Evolutionary conservation across 345 rosid species (phyloP), one percentile per base, ranked within the genome.

Genomic region (sweet orange (Citrus sinensis)): DNA sequence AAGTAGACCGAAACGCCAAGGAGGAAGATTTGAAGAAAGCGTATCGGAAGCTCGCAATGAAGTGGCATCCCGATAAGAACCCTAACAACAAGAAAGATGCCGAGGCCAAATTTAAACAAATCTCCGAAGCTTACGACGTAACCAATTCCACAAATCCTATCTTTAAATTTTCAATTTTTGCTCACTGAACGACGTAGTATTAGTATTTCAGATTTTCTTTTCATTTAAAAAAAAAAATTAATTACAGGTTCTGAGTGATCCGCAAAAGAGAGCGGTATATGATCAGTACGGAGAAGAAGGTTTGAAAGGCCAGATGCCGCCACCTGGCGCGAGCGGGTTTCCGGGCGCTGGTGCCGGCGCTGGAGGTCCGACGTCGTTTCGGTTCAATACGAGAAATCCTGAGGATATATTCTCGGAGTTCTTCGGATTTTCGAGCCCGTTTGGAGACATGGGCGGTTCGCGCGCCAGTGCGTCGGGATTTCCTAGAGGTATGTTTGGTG

Each of bases 271-370:
- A 79, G 90, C 90, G 0, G 80, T 91, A n/a, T 93, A 93, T 66
- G 98, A 93, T 83, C 98, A 93, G 83, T 93, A 90, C 80, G 98
- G 98, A 24, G 98, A 93, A 78, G 98, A 93, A 81, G 98, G 98
- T 19, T 83, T 93, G 80, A 89, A 83, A 69, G 91, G 92, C 54
- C 96, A 93, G 82, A 91, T 78, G 64, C 98, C 94, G 11, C 94
- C 98, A 14, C 98, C 96, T 0, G 93, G 90, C 1, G 67, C 91
- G 4, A 85, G 88, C 29, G 92, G 94, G n/a, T 87, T 87, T 71
- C 58, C 89, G 0, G 80, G 82, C 67, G 91, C 82, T 1, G 62
- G 76, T 1, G 89, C 80, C 0, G 90, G 91, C 7, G 51, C 51
- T 46, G 51, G 51, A 11, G 88, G 87, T 1, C 70, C 85, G 32